phyloP scores from a whole-genome alignment of 108 stramenopile species.

The Mediolabrus comicus region DNA sequence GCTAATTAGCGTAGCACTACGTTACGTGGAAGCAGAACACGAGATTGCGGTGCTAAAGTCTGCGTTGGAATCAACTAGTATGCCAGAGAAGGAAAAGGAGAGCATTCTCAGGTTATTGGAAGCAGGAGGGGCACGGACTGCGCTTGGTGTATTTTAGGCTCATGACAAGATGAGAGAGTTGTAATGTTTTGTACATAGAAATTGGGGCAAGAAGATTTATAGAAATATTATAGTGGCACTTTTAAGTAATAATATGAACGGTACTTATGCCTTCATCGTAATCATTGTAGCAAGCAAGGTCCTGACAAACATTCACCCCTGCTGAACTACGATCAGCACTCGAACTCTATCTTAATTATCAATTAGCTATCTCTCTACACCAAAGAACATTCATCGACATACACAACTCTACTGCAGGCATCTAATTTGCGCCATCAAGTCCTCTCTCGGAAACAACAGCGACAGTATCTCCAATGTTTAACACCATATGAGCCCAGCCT shows the following conservation, averaged over 20 bases:
- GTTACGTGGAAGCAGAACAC: constrained; percentile 81
- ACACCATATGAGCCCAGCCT: constrained; percentile 98
- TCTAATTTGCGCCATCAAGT: constrained; percentile 1
- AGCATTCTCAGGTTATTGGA: constrained; percentile 73
- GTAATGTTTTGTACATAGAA: neutral
- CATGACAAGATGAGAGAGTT: neutral
- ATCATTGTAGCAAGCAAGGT: too few relatives aligned
- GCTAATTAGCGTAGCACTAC: constrained; percentile 68
- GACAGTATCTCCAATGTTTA: constrained; percentile 94
- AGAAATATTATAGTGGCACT: too few relatives aligned
- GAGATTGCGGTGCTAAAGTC: constrained; percentile 65
- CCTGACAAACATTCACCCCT: too few relatives aligned
- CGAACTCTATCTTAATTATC: neutral
- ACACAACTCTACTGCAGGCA: too few relatives aligned
- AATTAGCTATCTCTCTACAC: neutral
- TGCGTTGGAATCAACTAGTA: constrained; percentile 49
- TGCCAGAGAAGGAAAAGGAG: constrained; percentile 71
- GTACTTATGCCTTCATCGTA: too few relatives aligned
- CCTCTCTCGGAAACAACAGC: constrained; percentile 70
- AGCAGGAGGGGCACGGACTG: constrained; percentile 82
- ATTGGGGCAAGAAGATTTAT: neutral
- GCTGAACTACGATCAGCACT: too few relatives aligned
- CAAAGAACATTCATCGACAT: neutral
- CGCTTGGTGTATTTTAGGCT: constrained; percentile 55
- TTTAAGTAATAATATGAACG: too few relatives aligned